These are phyloP conservation scores for Wickerhamiella pararugosa DNA, from an alignment of 1,139 yeast genomes.

Conservation along the genomic window DNA sequence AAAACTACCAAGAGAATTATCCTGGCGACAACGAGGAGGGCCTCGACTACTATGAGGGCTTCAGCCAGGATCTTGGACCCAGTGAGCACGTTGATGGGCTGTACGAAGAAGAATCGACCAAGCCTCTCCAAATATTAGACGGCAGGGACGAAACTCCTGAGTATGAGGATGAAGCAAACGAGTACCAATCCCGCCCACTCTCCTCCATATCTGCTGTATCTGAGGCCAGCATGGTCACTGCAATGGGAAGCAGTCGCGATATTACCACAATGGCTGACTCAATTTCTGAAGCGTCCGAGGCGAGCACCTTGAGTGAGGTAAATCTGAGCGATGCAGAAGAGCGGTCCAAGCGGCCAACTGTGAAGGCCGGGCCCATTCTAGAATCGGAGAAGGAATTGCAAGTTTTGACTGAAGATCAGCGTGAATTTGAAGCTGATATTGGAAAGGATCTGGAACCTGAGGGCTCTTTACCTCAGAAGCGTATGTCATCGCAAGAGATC, in stretches of 20 bases:
- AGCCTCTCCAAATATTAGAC: too few relatives aligned
- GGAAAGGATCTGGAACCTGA: background rate
- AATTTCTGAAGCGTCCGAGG: too few relatives aligned
- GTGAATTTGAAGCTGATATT: background rate
- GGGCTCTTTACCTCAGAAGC: background rate
- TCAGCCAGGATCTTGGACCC: background rate
- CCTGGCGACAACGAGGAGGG: background rate
- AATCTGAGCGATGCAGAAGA: too few relatives aligned
- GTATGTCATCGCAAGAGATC: too few relatives aligned
- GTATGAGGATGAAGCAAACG: background rate
- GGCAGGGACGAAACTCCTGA: background rate
- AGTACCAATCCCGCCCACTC: conserved; percentile 2
- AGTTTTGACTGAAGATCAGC: too few relatives aligned
- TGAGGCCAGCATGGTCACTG: conserved; percentile 4
- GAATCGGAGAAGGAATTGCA: too few relatives aligned
- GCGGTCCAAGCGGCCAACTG: too few relatives aligned
- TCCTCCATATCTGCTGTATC: background rate
- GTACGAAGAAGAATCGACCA: too few relatives aligned
- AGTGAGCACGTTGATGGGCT: background rate
- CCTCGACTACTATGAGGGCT: background rate
- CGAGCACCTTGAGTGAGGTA: too few relatives aligned
- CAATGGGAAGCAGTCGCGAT: too few relatives aligned
- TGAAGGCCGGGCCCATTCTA: too few relatives aligned
- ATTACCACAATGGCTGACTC: too few relatives aligned
- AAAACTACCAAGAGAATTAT: background rate